phyloP scores from a whole-genome alignment of 1,284 basidiomycete species.

The Afroboletus lepidellus region DNA sequence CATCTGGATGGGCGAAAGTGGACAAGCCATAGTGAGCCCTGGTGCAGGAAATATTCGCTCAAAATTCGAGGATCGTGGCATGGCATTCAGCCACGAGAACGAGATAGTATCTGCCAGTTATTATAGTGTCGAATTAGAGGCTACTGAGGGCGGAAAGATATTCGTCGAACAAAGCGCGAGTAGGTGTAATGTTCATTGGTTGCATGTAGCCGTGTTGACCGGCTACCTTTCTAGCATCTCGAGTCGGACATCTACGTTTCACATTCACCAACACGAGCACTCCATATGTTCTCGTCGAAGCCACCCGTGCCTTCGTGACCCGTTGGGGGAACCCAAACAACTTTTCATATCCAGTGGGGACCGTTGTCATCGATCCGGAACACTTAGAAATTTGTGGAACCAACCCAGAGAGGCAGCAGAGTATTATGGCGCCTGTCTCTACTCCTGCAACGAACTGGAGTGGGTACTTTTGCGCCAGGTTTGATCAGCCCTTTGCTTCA shows the following conservation, averaged over 20 bases:
- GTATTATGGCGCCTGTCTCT: constrained; percentile 59
- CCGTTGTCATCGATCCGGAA: constrained; percentile 47
- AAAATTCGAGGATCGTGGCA: constrained; percentile 59
- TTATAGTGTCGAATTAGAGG: constrained; percentile 62
- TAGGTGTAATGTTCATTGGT: constrained; percentile 36
- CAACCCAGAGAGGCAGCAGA: constrained; percentile 76
- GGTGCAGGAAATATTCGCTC: constrained; percentile 54
- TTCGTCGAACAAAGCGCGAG: constrained; percentile 70
- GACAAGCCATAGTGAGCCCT: constrained; percentile 60
- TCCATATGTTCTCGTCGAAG: constrained; percentile 72
- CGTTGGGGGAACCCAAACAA: constrained; percentile 61
- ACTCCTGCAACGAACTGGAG: constrained; percentile 52
- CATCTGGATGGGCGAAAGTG: constrained; percentile 89
- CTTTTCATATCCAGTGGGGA: constrained; percentile 61
- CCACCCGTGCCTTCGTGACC: constrained; percentile 61
- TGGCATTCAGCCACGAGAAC: constrained; percentile 54
- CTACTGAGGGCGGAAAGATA: constrained; percentile 49
- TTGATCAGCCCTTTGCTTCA: constrained; percentile 49
- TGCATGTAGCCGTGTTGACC: not conserved
- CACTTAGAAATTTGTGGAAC: constrained; percentile 63
- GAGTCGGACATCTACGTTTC: constrained; percentile 77
- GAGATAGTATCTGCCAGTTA: constrained; percentile 69
- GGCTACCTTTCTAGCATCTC: constrained; percentile 54
- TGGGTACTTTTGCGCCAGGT: constrained; percentile 75
- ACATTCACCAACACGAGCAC: constrained; percentile 49